A percentile compares a stretch with the other conserved stretches of the same genome.
Conservation (phyloP, 2,329 filamentous ascomycete species). For the Phyllosticta citribraziliensis region DNA sequence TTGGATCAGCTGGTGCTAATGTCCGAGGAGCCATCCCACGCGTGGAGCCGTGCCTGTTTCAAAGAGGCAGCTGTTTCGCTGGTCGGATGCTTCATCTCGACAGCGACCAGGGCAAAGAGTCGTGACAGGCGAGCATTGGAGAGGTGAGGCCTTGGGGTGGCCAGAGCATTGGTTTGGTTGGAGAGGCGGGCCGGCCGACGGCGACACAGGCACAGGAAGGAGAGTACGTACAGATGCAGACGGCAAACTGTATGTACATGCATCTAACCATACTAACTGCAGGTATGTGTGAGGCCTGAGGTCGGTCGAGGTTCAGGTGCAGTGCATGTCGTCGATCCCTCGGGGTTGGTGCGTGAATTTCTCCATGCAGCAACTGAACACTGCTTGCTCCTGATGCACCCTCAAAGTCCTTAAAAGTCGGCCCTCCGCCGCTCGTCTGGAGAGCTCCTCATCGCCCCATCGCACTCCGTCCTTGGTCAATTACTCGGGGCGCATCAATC, state of each 20-base stretch:
- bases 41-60: slow-evolving; percentile 9
- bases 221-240: neutral
- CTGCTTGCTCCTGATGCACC: slow-evolving; percentile 4
- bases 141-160: neutral
- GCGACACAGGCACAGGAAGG: neutral
- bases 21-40: neutral
- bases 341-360: neutral
- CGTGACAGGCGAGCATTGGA: neutral
- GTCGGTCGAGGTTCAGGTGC: neutral
- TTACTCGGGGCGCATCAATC: slow-evolving; percentile 11
- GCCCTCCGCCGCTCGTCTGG: neutral
- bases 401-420: neutral
- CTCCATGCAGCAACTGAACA: neutral
- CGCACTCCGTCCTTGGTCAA: neutral
- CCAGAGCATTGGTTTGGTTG: neutral
- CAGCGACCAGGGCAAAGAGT: neutral
- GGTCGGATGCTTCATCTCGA: neutral
- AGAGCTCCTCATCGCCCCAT: neutral
- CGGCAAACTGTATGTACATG: neutral
- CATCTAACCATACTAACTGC: too few relatives aligned
- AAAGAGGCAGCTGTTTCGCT: slow-evolving; percentile 9
- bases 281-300: neutral
- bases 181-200: neutral
- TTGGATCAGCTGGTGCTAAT: neutral
- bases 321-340: slow-evolving; percentile 8